These are phyloP conservation scores for Kregervanrija fluxuum DNA, from an alignment of 805 yeast species.

Conservation along the genomic window DNA sequence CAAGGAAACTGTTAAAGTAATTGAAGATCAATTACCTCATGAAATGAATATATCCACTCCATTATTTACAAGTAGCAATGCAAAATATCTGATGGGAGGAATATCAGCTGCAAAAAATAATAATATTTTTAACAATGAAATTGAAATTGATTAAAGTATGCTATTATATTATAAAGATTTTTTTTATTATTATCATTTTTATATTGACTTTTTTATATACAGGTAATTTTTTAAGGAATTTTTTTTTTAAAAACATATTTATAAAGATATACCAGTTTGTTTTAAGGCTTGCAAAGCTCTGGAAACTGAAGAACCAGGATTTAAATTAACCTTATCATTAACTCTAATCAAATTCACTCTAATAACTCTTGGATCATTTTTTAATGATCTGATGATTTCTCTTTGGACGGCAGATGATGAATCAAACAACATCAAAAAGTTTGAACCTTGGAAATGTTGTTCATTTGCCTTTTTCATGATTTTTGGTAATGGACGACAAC, in stretches of 20 bases:
- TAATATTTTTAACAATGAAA: no score
- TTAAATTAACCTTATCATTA: slow-evolving; percentile 43
- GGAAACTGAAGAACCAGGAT: slow-evolving; percentile 51
- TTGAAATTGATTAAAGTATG: no score
- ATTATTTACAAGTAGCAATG: no score
- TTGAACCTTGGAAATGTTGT: slow-evolving; percentile 83
- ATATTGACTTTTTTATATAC: neutral
- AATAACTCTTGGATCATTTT: slow-evolving; percentile 85
- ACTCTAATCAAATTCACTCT: slow-evolving; percentile 69
- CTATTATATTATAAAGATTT: no score
- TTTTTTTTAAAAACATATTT: no score
- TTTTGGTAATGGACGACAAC: slow-evolving; percentile 71
- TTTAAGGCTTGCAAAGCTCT: slow-evolving; percentile 28
- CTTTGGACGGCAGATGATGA: slow-evolving; percentile 79
- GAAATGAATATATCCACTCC: no score
- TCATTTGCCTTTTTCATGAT: slow-evolving; percentile 82
- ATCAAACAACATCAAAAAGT: slow-evolving; percentile 82
- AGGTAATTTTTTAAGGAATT: neutral
- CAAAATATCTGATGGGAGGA: no score
- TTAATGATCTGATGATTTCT: slow-evolving; percentile 72
- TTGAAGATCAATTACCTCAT: slow-evolving; percentile 7
- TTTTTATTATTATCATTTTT: no score
- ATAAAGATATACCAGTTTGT: slow-evolving; percentile 2
- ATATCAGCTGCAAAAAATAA: no score
- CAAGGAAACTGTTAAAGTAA: slow-evolving; percentile 20